Conservation (phyloP, 2,329 filamentous ascomycete species). For the Fusarium newnesense region DNA sequence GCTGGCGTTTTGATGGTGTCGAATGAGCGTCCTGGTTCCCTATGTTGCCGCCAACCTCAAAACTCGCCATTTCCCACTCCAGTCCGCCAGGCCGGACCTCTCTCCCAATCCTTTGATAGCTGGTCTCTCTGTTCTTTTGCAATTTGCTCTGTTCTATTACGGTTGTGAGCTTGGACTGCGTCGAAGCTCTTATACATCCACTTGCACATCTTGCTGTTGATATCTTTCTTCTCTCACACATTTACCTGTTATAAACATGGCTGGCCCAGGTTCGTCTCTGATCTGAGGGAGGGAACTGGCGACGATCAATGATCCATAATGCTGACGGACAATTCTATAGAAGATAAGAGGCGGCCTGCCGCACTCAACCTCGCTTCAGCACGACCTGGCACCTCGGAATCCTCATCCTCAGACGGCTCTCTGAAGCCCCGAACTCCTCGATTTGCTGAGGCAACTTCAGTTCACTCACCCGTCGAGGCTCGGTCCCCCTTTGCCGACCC, state of each 20-base stretch:
- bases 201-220: conserved; percentile 24
- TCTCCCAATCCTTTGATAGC: conserved; percentile 61
- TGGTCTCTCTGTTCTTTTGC: conserved; percentile 61
- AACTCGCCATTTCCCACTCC: conserved; percentile 60
- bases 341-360: conserved; percentile 67
- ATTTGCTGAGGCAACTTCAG: conserved; percentile 83
- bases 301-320: neutral
- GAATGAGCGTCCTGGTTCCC: conserved; percentile 47
- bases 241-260: conserved; percentile 47
- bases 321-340: conserved; percentile 47
- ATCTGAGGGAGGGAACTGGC: neutral
- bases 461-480: conserved; percentile 78
- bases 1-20: conserved; percentile 50
- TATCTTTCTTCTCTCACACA: conserved; percentile 16
- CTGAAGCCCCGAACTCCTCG: conserved; percentile 79
- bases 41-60: conserved; percentile 55
- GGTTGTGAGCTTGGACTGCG: conserved; percentile 42
- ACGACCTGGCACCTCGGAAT: conserved; percentile 61
- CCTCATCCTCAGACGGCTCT: conserved; percentile 64
- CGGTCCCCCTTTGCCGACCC: conserved; percentile 69
- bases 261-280: conserved; percentile 52
- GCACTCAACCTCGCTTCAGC: conserved; percentile 64
- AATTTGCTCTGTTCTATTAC: conserved; percentile 48
- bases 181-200: conserved; percentile 40
- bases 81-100: conserved; percentile 47